Conservation (phyloP, 2,329 filamentous ascomycete species). For the Fusarium stilboides region DNA sequence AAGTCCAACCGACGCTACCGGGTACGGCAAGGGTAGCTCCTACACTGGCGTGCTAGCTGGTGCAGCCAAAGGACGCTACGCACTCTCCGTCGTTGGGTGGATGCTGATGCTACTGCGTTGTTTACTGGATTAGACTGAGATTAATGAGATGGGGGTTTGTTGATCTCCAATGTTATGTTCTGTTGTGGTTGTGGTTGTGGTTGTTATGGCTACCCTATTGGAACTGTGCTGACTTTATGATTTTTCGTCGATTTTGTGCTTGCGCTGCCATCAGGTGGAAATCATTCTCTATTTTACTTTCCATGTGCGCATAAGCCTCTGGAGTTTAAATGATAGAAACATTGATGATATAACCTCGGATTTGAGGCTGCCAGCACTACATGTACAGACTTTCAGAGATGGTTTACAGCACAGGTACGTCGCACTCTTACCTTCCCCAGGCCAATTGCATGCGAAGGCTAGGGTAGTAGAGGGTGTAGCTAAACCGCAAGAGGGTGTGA, state of each 20-base stretch:
- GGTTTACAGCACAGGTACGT: constrained; percentile 20
- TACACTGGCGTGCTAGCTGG: constrained; percentile 45
- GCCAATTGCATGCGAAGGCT: constrained; percentile 27
- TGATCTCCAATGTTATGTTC: constrained; percentile 35
- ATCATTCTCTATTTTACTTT: background rate
- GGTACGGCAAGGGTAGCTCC: constrained; percentile 46
- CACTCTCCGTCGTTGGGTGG: constrained; percentile 34
- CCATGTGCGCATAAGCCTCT: constrained; percentile 1
- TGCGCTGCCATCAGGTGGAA: constrained; percentile 1
- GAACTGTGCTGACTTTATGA: background rate
- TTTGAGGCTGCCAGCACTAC: background rate
- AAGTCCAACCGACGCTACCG: constrained; percentile 48
- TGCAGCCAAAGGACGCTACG: constrained; percentile 33
- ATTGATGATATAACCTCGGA: constrained; percentile 3
- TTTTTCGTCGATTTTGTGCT: background rate
- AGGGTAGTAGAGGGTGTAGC: constrained; percentile 39
- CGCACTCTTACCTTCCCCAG: constrained; percentile 23
- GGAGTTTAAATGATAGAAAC: background rate
- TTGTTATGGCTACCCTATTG: constrained; percentile 37
- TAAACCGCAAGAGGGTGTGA: constrained; percentile 37
- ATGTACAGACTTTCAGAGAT: background rate
- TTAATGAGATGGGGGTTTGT: constrained; percentile 34
- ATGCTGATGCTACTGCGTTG: constrained; percentile 40
- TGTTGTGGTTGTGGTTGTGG: constrained; percentile 24
- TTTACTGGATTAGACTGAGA: constrained; percentile 37